These are phyloP conservation scores for Thermomucor indicae-seudaticae DNA, from an alignment of 371 early-diverging fungal genomes.

Conservation along the genomic window DNA sequence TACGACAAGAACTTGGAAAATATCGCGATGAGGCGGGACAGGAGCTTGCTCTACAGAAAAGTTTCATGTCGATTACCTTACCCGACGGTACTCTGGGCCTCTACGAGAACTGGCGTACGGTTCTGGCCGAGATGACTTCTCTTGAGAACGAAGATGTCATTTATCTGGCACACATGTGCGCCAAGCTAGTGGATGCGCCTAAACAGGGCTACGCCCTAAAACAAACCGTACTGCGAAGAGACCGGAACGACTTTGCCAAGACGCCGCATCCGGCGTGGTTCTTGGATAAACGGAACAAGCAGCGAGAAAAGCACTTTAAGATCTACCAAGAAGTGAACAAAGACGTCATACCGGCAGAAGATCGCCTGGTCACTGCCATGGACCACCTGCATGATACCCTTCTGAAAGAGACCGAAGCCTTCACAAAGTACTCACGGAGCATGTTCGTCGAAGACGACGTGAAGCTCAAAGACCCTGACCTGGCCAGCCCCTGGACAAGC, in stretches of 20 bases:
- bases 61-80: conserved; percentile 21
- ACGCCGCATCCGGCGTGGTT: conserved; percentile 39
- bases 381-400: conserved; percentile 27
- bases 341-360: conserved; percentile 9
- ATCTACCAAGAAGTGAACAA: conserved; percentile 19
- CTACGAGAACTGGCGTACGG: conserved; percentile 42
- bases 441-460: conserved; percentile 29
- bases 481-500: conserved; percentile 21
- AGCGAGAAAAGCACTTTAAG: conserved; percentile 13
- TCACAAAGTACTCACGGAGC: conserved; percentile 22
- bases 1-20: conserved; percentile 10
- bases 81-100: conserved; percentile 32
- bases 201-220: conserved; percentile 44
- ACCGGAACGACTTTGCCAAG: conserved; percentile 10
- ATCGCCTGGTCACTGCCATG: conserved; percentile 27
- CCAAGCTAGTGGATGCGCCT: conserved; percentile 42
- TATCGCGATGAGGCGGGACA: background rate
- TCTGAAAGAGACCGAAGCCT: conserved; percentile 22
- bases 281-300: conserved; percentile 29
- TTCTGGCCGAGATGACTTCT: conserved; percentile 23
- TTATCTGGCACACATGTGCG: conserved; percentile 44
- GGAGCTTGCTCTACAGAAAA: conserved; percentile 22
- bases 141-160: conserved; percentile 31
- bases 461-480: conserved; percentile 18
- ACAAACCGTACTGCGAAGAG: conserved; percentile 4